A percentile compares a stretch with the other conserved stretches of the same genome.
These are phyloP conservation scores for Wickerhamiella azymoides DNA, from an alignment of 805 yeast genomes.

Conservation along the genomic window DNA sequence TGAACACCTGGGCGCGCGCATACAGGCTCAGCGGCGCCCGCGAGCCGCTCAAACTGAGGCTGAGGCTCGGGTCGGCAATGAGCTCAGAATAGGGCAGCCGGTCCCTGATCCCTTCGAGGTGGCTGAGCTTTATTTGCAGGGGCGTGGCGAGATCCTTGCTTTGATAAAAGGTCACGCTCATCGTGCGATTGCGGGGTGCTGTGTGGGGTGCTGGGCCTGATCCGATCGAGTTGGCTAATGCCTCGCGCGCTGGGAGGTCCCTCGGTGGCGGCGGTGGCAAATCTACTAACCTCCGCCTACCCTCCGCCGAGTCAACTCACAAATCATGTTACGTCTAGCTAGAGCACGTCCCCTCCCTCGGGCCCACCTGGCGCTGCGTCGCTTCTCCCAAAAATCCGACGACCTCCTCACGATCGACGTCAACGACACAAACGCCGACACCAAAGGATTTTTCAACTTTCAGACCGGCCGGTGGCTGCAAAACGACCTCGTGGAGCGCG, in stretches of 20 bases:
- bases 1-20: conserved; percentile 34
- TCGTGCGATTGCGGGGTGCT: background rate
- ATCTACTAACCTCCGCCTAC: too few species aligned
- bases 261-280: too few species aligned
- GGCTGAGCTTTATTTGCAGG: conserved; percentile 35
- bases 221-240: too few species aligned
- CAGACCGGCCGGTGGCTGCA: conserved; percentile 93
- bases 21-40: conserved; percentile 19
- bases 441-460: conserved; percentile 55
- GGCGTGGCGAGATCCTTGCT: conserved; percentile 42
- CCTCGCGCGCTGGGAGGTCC: too few species aligned
- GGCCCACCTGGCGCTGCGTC: too few species aligned
- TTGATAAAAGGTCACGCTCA: conserved; percentile 35
- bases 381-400: background rate
- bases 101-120: conserved; percentile 33
- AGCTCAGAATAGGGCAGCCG: conserved; percentile 33
- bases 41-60: conserved; percentile 22
- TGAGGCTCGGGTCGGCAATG: conserved; percentile 34
- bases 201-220: too few species aligned
- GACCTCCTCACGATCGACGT: conserved; percentile 15
- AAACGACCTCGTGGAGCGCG: conserved; percentile 62
- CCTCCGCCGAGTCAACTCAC: too few species aligned
- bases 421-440: conserved; percentile 15
- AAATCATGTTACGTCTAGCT: too few species aligned
- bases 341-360: too few species aligned